These are phyloP conservation scores for Penicillium freii DNA, from an alignment of 2,329 filamentous ascomycete genomes.

Conservation along the genomic window DNA sequence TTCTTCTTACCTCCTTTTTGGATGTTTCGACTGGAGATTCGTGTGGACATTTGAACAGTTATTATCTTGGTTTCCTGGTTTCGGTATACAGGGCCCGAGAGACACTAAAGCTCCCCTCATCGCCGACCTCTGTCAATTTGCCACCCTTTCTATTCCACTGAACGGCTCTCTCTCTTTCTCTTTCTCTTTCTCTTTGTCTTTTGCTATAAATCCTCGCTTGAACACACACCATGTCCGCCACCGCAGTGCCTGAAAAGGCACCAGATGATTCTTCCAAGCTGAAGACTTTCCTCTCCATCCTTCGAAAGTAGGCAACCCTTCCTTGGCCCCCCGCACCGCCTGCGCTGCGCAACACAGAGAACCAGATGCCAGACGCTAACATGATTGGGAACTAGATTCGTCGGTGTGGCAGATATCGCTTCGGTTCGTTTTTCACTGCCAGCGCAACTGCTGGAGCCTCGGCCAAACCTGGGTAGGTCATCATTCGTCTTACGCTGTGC, in stretches of 20 bases:
- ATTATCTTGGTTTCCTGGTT: not conserved
- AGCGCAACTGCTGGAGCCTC: constrained; percentile 91
- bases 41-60: not conserved
- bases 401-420: constrained; percentile 93
- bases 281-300: constrained; percentile 80
- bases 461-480: constrained; percentile 74
- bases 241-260: constrained; percentile 51
- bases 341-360: not conserved
- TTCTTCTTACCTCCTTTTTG: not conserved
- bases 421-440: constrained; percentile 94
- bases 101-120: not conserved
- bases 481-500: not conserved
- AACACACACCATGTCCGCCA: constrained; percentile 30
- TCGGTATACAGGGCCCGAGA: constrained; percentile 1
- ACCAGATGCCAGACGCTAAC: not conserved
- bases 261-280: constrained; percentile 83
- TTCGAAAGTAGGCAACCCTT: constrained; percentile 68
- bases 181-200: not conserved
- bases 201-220: not conserved
- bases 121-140: not conserved
- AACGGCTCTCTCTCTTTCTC: not conserved
- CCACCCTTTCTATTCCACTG: not conserved
- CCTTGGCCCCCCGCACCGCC: not conserved
- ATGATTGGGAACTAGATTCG: constrained; percentile 63
- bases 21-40: not conserved